A percentile compares a stretch with the other conserved stretches of the same genome.
These are phyloP conservation scores for Rubroshorea leprosula DNA, from an alignment of 345 rosid species.

Conservation along the genomic window DNA sequence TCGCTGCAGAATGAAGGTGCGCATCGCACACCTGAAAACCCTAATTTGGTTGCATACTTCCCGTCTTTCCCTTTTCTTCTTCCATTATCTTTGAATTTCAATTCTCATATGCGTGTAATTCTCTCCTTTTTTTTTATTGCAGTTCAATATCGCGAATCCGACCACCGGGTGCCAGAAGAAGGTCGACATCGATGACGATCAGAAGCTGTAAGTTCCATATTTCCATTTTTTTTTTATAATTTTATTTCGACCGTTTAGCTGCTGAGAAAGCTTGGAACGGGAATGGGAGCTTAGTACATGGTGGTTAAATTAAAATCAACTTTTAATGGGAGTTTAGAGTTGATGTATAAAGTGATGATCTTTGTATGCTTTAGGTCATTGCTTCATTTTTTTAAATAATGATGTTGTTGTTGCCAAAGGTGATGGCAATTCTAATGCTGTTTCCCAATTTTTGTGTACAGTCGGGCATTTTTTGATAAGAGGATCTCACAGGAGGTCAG, in stretches of 20 bases:
- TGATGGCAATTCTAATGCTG: too few relatives aligned
- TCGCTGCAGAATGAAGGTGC: not conserved
- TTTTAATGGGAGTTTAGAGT: too few relatives aligned
- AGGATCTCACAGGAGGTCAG: conserved; percentile 78
- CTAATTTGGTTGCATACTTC: not conserved
- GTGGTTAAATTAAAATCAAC: too few relatives aligned
- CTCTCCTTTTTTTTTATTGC: conserved; percentile 3
- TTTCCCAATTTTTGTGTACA: conserved; percentile 16
- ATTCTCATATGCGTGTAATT: not conserved
- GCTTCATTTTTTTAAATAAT: not conserved
- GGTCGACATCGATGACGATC: conserved; percentile 49
- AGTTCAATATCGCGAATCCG: conserved; percentile 49
- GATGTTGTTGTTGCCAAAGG: not conserved
- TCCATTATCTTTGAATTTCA: not conserved
- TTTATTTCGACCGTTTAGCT: conserved; percentile 5
- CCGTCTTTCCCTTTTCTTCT: not conserved
- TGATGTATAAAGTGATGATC: too few relatives aligned
- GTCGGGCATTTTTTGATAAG: conserved; percentile 63
- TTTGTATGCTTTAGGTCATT: too few relatives aligned
- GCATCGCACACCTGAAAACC: not conserved
- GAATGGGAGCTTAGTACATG: too few relatives aligned
- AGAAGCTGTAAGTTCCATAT: conserved; percentile 26
- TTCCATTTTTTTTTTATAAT: not conserved
- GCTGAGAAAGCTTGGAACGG: too few relatives aligned
- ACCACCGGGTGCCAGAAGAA: conserved; percentile 55